These are phyloP conservation scores for Aspergillus bertholletiae DNA, from an alignment of 495 filamentous ascomycete species.

Conservation along the genomic window DNA sequence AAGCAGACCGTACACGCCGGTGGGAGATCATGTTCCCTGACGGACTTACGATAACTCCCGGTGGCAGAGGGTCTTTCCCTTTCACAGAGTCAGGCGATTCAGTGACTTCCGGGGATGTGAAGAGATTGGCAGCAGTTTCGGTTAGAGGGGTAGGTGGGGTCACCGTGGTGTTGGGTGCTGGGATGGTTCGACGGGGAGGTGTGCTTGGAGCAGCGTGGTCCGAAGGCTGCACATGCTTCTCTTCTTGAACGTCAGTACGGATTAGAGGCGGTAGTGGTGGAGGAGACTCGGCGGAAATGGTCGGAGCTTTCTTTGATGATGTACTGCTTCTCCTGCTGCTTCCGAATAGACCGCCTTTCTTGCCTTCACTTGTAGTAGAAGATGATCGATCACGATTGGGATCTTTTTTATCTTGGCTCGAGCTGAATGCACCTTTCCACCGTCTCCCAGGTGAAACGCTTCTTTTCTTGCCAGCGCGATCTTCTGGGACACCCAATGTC, in stretches of 20 bases:
- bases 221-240: slow-evolving; percentile 17
- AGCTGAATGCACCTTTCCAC: slow-evolving; percentile 43
- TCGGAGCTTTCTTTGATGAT: slow-evolving; percentile 32
- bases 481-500: slow-evolving; percentile 30
- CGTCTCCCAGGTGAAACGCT: slow-evolving; percentile 42
- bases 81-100: slow-evolving; percentile 36
- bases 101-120: slow-evolving; percentile 24
- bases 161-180: slow-evolving; percentile 46
- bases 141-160: slow-evolving; percentile 51
- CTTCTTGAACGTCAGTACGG: slow-evolving; percentile 32
- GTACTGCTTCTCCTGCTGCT: slow-evolving; percentile 39
- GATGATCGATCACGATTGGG: slow-evolving; percentile 40
- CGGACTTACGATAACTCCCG: slow-evolving; percentile 41
- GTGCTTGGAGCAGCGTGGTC: slow-evolving; percentile 35
- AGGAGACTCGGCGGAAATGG: slow-evolving; percentile 18
- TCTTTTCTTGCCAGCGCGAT: slow-evolving; percentile 32
- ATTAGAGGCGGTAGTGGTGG: slow-evolving; percentile 36
- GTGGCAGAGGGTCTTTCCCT: slow-evolving; percentile 24
- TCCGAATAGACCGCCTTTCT: slow-evolving; percentile 27
- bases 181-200: slow-evolving; percentile 39
- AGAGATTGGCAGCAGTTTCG: slow-evolving; percentile 19
- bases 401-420: slow-evolving; percentile 36
- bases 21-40: slow-evolving; percentile 77
- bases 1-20: slow-evolving; percentile 63
- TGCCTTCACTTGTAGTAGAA: slow-evolving; percentile 31